Base-by-base conservation (phyloP, 805 yeast genomes). In the Starmerella bombi region DNA sequence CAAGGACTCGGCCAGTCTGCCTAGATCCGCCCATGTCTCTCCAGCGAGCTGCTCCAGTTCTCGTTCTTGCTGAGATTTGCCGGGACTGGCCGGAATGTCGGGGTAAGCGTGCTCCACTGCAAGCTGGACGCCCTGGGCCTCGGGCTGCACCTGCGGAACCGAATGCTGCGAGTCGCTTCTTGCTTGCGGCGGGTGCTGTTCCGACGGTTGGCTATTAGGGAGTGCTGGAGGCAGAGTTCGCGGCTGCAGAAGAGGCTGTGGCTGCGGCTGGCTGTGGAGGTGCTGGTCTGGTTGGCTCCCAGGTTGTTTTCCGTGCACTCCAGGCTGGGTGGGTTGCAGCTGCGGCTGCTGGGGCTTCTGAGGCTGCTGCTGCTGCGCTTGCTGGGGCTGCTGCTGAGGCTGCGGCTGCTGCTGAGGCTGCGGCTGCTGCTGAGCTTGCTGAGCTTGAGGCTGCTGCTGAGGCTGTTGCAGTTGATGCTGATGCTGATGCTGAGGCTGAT, bases 1-100 rank as follows among this genome's bases (percentile, higher is more conserved):
- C 44, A 91, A 65, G 37, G 83, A 67, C 58, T 88, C 96, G 18
- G 97, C 95, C 48, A 85, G 69, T 7, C 83, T 72, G 17, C 95
- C 95, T 41, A 84, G 74, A 16, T 93, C 85, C 36, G 81, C 64
- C 95, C 95, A 85, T 3, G 94, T 80, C 58, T 67, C 57, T 56
- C 56, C 43, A 56, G 57, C 70, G 63, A 46, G 48, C 29, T 49
- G 46, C 34, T 60, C 63, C 15, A 61, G 51, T 43, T 58, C 49
- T 9, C 45, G 39, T 32, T 41, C 40, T 10, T 17, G 35, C 35
- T 32, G 35, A 8, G 22, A 5, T 25, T n/a, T 18, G 7, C 25
- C 22, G 34, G 28, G 27, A 9, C 37, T 22, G 16, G 16, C 18
- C 25, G 22, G 40, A 17, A 16, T n/a, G n/a, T 12, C 27, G 29